phyloP scores from a whole-genome alignment of 768 basidiomycete species.

The Leccinum ochraceum region DNA sequence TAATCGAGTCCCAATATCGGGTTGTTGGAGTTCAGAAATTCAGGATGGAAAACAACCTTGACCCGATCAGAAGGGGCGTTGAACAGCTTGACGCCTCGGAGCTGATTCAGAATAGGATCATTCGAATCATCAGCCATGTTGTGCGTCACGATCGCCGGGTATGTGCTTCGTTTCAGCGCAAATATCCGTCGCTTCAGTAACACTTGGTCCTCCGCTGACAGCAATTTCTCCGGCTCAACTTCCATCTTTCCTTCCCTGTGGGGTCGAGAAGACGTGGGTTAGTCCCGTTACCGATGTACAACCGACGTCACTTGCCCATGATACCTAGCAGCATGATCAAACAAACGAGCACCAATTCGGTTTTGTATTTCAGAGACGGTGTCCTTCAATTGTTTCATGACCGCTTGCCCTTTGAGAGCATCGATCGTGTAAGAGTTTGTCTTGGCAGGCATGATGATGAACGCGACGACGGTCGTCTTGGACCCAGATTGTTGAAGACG shows the following conservation, averaged over 20 bases:
- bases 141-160: slow-evolving; percentile 97
- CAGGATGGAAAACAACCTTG: slow-evolving; percentile 97
- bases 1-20: slow-evolving; percentile 97
- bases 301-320: slow-evolving; percentile 63
- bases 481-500: slow-evolving; percentile 64
- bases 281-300: not conserved
- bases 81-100: slow-evolving; percentile 92
- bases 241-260: slow-evolving; percentile 71
- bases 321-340: slow-evolving; percentile 92
- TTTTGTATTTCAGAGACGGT: slow-evolving; percentile 96
- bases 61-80: slow-evolving; percentile 87
- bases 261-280: not conserved
- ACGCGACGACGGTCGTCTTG: slow-evolving; percentile 88
- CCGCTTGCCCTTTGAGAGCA: slow-evolving; percentile 95
- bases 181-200: slow-evolving; percentile 95
- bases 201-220: slow-evolving; percentile 92
- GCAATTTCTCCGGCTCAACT: slow-evolving; percentile 71
- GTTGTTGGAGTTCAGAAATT: slow-evolving; percentile 97
- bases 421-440: slow-evolving; percentile 98
- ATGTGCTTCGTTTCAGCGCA: slow-evolving; percentile 89
- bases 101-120: slow-evolving; percentile 95
- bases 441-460: slow-evolving; percentile 98
- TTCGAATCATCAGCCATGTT: slow-evolving; percentile 94
- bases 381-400: slow-evolving; percentile 94
- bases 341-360: slow-evolving; percentile 86